Evolutionary conservation across 345 rosid species (phyloP), one percentile per base, ranked within the genome.

Genomic region (Tarenaya hassleriana): DNA sequence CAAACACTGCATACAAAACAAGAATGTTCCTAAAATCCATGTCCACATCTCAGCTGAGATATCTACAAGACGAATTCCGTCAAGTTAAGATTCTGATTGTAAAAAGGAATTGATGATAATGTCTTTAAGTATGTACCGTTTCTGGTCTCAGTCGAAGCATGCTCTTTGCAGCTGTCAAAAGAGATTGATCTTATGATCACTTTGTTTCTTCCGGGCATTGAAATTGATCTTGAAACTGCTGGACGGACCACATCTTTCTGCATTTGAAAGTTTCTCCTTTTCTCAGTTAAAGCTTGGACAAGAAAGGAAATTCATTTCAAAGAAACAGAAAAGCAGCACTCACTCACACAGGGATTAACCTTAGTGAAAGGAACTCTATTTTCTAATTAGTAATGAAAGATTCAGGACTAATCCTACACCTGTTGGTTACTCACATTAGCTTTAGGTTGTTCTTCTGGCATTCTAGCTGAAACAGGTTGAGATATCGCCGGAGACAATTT

Each of bases 101-200:
- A 50, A 16, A 34, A 41, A 4, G 41, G n/a, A 16, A 16, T 0
- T 34, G 15, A 9, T 39, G 46, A 14, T 38, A 44, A 24, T 29
- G 52, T 29, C 47, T 29, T 9, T 5, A 31, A 20, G 35, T 18
- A 58, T 18, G 47, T 81, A 86, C 95, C 98, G 55, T 77, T 74
- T 55, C 20, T 62, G 4, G 74, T 58, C 68, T 69, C 83, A 49
- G 62, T 42, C 13, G 35, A 39, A 16, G 40, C 63, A 67, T 61
- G 62, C 48, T 77, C 82, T 58, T 68, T 69, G 52, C 10, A 48
- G 45, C 77, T 53, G 71, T 83, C 73, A 60, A 87, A 81, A 58
- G 98, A 87, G 44, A 69, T 39, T 10, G 86, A 77, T 66, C 94
- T 71, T 13, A 92, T 95, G 45, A 92, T 88, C 27, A 92, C 86